phyloP scores from a whole-genome alignment of 768 basidiomycete species.

The Rickenella mellea region DNA sequence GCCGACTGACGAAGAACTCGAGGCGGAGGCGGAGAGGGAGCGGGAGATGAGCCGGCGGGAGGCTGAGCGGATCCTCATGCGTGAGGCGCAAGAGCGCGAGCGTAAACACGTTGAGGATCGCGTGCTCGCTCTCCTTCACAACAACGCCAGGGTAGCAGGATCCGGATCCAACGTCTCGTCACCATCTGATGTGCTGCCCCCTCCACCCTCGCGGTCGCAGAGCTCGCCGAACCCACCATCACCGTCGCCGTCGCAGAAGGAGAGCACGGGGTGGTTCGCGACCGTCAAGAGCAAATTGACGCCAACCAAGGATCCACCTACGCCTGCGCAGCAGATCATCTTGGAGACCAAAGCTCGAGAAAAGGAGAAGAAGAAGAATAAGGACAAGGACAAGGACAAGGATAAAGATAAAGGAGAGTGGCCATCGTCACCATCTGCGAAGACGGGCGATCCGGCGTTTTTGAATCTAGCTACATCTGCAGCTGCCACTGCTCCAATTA shows the following conservation, averaged over 20 bases:
- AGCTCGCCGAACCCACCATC: constrained; percentile 48
- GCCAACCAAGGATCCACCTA: constrained; percentile 70
- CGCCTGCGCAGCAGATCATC: constrained; percentile 78
- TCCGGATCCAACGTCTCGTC: too few species aligned
- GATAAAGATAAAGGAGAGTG: constrained; percentile 38
- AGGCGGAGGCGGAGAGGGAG: constrained; percentile 72
- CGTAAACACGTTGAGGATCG: constrained; percentile 62
- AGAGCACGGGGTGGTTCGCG: constrained; percentile 60
- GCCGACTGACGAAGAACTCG: constrained; percentile 69
- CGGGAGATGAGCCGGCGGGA: constrained; percentile 67
- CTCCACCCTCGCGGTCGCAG: constrained; percentile 55
- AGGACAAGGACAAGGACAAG: constrained; percentile 29
- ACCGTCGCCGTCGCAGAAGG: constrained; percentile 56
- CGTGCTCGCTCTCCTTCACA: constrained; percentile 65
- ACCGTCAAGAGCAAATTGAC: constrained; percentile 68
- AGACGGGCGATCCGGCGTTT: constrained; percentile 48
- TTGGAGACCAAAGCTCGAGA: constrained; percentile 62
- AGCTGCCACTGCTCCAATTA: constrained; percentile 33
- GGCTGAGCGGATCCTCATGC: constrained; percentile 66
- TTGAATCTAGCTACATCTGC: constrained; percentile 45
- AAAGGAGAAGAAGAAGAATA: constrained; percentile 39
- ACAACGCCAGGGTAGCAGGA: too few species aligned
- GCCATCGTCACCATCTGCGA: constrained; percentile 44
- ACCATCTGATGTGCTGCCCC: constrained; percentile 29
- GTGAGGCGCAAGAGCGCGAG: constrained; percentile 57